phyloP scores from a whole-genome alignment of 2,329 filamentous ascomycete species.

The Annulohypoxylon truncatum region DNA sequence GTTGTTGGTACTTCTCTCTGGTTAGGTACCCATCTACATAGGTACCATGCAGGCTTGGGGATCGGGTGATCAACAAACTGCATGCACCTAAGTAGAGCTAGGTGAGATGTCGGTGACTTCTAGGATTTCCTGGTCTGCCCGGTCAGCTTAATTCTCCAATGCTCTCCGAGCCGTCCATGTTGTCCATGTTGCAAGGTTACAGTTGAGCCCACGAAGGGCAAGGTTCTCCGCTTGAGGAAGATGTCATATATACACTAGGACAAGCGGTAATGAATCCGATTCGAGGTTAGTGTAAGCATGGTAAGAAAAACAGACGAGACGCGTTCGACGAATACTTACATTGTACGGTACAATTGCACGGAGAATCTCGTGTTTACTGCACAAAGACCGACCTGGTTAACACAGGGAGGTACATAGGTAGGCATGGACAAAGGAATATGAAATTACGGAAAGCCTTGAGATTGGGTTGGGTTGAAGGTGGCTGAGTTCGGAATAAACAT shows the following conservation, averaged over 20 bases:
- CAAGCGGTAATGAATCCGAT: conserved; percentile 13
- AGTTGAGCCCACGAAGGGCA: conserved; percentile 24
- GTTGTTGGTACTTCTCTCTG: not conserved
- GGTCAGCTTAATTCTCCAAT: conserved; percentile 19
- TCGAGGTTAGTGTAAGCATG: conserved; percentile 4
- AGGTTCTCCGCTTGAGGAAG: conserved; percentile 37
- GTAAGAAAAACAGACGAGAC: not conserved
- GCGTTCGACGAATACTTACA: not conserved
- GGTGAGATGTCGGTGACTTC: conserved; percentile 23
- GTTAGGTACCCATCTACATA: not conserved
- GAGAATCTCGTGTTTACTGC: not conserved
- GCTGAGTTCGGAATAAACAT: conserved; percentile 17
- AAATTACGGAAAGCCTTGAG: not conserved
- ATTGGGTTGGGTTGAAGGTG: not conserved
- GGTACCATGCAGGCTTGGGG: conserved; percentile 12
- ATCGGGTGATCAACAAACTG: conserved; percentile 37
- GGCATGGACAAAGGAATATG: not conserved
- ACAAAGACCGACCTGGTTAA: not conserved
- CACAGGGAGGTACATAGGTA: not conserved
- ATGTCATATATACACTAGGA: not conserved
- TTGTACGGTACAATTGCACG: not conserved
- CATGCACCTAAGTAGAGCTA: conserved; percentile 26
- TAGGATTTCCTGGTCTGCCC: conserved; percentile 24
- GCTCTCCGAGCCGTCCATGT: too few species aligned
- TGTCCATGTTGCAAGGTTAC: conserved; percentile 26